Evolutionary conservation across 2,329 filamentous ascomycete genomes (phyloP), one percentile per base, ranked within the genome.

Genomic region (Colletotrichum spinosum): DNA sequence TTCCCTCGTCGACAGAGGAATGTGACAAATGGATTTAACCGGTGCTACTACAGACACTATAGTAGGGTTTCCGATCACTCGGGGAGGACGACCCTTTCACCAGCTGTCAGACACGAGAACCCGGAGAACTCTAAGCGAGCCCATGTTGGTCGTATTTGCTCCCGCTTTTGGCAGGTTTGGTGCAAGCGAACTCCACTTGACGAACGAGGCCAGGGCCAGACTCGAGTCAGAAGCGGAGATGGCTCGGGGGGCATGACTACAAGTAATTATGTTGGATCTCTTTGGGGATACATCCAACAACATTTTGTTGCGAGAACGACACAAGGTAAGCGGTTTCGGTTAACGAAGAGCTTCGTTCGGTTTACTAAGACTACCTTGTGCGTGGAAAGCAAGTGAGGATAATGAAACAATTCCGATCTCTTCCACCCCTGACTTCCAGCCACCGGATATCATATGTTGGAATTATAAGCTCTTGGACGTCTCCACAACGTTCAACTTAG

Each of bases 151-250:
- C 35, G 42, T 59, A 39, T 46, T 39, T 35, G 25, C 42, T 52
- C 35, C 55, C 41, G 25, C 15, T 50, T 41, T 41, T 44, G 53
- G 45, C 48, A 39, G 57, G 17, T 56, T 54, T 37, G 8, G 13
- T 34, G 6, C 33, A 42, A 62, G 52, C 41, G 51, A 50, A 39
- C 62, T 56, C 62, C 58, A 65, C 58, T 33, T 15, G 41, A 38
- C 52, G 15, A 62, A 48, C 53, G 42, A 17, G 39, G 44, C 15
- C 46, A 38, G 37, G 46, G 37, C 48, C 17, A 39, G 39, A 49
- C 56, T 52, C 33, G 49, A 59, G 56, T 53, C 48, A 51, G 41
- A 38, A 35, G 39, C 56, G 48, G n/a, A 17, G n/a, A 44, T 49
- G 15, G 10, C 11, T 38, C 33, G 52, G 13, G 15, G 34, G 33